Conservation (phyloP, 306 rosid species). For the Coriaria nepalensis region DNA sequence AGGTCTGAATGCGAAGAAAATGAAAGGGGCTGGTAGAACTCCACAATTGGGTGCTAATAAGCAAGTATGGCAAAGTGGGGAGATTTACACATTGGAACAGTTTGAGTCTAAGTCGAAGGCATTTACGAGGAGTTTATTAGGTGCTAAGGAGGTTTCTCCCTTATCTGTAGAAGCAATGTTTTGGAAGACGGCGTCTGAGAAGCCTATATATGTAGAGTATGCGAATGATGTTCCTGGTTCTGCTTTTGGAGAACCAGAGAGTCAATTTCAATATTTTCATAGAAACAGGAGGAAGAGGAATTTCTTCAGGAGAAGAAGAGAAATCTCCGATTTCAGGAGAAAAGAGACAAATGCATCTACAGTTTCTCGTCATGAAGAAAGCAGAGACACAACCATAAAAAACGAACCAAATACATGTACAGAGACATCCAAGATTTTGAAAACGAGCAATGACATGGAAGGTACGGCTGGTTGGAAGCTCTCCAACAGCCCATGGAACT, state of each 20-base stretch:
- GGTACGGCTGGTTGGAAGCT: conserved; percentile 98
- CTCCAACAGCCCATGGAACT: conserved; percentile 97
- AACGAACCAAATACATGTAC: conserved; percentile 18
- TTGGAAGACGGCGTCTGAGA: conserved; percentile 90
- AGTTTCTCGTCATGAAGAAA: conserved; percentile 17
- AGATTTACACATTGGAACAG: conserved; percentile 75
- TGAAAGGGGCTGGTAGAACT: conserved; percentile 48
- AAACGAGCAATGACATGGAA: conserved; percentile 44
- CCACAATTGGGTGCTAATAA: conserved; percentile 42
- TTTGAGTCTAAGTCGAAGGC: conserved; percentile 77
- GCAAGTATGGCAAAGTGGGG: conserved; percentile 99
- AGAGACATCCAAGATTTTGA: conserved; percentile 32
- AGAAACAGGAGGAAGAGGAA: conserved; percentile 66
- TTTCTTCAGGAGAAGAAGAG: conserved; percentile 50
- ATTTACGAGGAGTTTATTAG: conserved; percentile 48
- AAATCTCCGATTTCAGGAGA: conserved; percentile 30
- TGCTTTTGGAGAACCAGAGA: conserved; percentile 76
- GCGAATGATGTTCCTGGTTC: conserved; percentile 99
- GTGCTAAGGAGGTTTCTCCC: conserved; percentile 70
- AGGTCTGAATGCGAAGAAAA: conserved; percentile 51
- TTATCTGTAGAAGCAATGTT: conserved; percentile 71
- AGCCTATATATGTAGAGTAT: conserved; percentile 84
- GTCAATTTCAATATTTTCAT: conserved; percentile 43
- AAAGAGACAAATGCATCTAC: conserved; percentile 17
- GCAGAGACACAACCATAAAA: conserved; percentile 18